Evolutionary conservation across 495 filamentous ascomycete species (phyloP).

Genomic region (Mytilinidion resinicola): DNA sequence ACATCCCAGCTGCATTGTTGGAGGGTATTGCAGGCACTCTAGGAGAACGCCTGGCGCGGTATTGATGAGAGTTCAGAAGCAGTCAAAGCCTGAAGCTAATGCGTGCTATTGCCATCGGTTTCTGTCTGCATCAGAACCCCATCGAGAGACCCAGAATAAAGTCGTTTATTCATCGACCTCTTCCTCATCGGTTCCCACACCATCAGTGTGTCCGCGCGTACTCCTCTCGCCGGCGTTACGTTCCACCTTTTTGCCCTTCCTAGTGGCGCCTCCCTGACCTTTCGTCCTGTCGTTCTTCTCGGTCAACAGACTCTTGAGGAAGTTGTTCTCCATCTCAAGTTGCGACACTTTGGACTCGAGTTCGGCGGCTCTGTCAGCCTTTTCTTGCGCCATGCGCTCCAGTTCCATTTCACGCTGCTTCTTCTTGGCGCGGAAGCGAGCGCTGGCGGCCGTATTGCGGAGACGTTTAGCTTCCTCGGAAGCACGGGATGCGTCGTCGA

Average conservation of each 20-base stretch:
- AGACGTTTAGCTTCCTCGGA: conserved; percentile 93
- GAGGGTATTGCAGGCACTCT: too few species aligned
- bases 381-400: conserved; percentile 79
- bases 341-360: conserved; percentile 75
- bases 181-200: neutral
- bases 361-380: conserved; percentile 67
- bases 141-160: too few species aligned
- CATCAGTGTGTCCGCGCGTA: neutral
- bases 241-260: neutral
- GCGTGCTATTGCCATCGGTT: too few species aligned
- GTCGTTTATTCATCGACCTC: too few species aligned
- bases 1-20: too few species aligned
- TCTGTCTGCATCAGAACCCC: too few species aligned
- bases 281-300: conserved; percentile 68
- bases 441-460: conserved; percentile 86
- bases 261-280: neutral
- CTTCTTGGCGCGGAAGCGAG: conserved; percentile 95
- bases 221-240: neutral
- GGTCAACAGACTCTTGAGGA: conserved; percentile 82
- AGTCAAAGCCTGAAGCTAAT: too few species aligned
- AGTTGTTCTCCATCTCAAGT: conserved; percentile 88
- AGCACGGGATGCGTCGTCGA: conserved; percentile 34
- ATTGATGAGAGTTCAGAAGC: too few species aligned
- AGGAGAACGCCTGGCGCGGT: too few species aligned
- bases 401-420: conserved; percentile 91